Percentiles rank a stretch among this genome's conserved stretches.
phyloP scores from a whole-genome alignment of 2,329 filamentous ascomycete species.

The Fusarium metavorans region DNA sequence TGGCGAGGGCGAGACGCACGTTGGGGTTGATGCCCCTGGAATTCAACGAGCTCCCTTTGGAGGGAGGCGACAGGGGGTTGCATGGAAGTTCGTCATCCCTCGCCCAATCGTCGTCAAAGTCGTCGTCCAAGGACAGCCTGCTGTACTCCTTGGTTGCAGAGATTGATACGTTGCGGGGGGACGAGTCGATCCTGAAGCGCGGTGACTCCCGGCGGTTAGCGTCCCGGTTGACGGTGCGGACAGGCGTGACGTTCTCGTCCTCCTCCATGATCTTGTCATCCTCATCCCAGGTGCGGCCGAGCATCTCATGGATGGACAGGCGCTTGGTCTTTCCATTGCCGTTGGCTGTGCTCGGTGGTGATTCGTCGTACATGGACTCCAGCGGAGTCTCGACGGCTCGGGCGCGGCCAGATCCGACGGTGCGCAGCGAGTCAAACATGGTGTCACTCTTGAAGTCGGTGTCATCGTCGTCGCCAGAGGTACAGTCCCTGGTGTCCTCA shows the following conservation, averaged over 20 bases:
- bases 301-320: constrained; percentile 69
- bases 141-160: constrained; percentile 56
- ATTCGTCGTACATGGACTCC: constrained; percentile 86
- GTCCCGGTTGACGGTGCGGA: constrained; percentile 50
- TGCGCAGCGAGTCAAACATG: constrained; percentile 81
- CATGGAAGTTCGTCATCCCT: constrained; percentile 64
- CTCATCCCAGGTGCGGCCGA: constrained; percentile 66
- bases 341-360: constrained; percentile 71
- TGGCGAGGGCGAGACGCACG: constrained; percentile 65
- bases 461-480: constrained; percentile 80
- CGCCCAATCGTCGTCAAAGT: constrained; percentile 74
- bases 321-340: constrained; percentile 65
- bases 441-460: constrained; percentile 84
- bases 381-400: constrained; percentile 77
- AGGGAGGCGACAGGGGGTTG: constrained; percentile 70
- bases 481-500: constrained; percentile 73
- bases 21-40: constrained; percentile 65
- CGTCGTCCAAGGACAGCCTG: constrained; percentile 69
- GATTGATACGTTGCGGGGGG: constrained; percentile 49
- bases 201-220: constrained; percentile 25
- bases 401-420: constrained; percentile 74
- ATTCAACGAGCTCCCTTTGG: constrained; percentile 63
- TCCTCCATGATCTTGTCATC: constrained; percentile 72
- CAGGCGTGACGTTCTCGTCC: constrained; percentile 69
- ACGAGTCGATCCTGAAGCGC: constrained; percentile 47